Conservation (phyloP, 2,329 filamentous ascomycete species). For the Colletotrichum sp. region DNA sequence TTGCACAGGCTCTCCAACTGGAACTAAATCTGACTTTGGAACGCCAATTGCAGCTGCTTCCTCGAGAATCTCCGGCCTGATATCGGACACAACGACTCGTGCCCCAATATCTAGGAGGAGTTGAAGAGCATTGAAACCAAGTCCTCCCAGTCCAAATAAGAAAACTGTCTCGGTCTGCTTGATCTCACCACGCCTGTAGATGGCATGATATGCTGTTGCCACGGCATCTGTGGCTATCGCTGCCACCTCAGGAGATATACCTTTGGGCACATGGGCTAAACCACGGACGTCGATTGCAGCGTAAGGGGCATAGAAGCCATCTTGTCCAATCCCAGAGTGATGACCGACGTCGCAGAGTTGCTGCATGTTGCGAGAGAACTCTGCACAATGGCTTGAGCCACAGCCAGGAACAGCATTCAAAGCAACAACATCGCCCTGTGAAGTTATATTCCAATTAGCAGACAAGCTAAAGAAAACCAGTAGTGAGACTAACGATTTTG, state of each 20-base stretch:
- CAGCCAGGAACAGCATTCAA: slow-evolving; percentile 37
- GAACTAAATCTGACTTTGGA: slow-evolving; percentile 32
- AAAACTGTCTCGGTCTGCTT: slow-evolving; percentile 39
- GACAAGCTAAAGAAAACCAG: background rate
- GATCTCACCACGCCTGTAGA: slow-evolving; percentile 38
- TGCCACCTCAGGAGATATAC: slow-evolving; percentile 31
- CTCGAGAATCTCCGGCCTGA: slow-evolving; percentile 20
- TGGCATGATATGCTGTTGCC: slow-evolving; percentile 43
- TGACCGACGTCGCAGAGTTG: slow-evolving; percentile 40
- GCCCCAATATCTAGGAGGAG: slow-evolving; percentile 42
- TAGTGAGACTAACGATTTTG: slow-evolving; percentile 22
- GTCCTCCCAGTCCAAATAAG: slow-evolving; percentile 43
- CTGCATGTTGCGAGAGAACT: slow-evolving; percentile 42
- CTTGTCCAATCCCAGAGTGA: slow-evolving; percentile 48
- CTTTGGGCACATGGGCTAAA: slow-evolving; percentile 24
- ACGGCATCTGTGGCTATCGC: slow-evolving; percentile 46
- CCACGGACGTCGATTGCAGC: slow-evolving; percentile 31
- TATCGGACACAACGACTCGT: slow-evolving; percentile 53
- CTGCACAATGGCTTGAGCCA: slow-evolving; percentile 31
- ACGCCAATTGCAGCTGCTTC: slow-evolving; percentile 31
- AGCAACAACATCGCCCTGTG: slow-evolving; percentile 33
- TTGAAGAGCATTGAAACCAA: slow-evolving; percentile 46
- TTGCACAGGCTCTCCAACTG: slow-evolving; percentile 28
- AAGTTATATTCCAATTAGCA: background rate
- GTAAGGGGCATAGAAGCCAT: slow-evolving; percentile 47